phyloP scores from a whole-genome alignment of 305 asterid species.

The Coffea humblotiana region DNA sequence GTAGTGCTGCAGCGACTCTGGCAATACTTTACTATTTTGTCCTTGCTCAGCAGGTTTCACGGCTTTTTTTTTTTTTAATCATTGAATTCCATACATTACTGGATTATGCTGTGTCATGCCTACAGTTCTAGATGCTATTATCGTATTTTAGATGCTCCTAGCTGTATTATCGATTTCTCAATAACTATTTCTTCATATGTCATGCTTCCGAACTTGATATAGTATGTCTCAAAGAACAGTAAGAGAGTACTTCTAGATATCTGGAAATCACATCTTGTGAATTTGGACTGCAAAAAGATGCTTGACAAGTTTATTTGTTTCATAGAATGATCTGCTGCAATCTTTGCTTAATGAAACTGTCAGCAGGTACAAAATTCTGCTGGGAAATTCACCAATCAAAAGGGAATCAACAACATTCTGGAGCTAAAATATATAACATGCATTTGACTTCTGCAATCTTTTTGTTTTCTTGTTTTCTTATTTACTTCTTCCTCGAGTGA shows the following conservation, averaged over 20 bases:
- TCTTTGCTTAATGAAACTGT: neutral
- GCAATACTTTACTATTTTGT: constrained; percentile 49
- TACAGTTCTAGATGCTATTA: neutral
- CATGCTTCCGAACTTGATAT: neutral
- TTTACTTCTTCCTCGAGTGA: constrained; percentile 4
- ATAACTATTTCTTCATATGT: neutral
- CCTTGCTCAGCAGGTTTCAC: constrained; percentile 54
- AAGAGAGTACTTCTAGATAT: too few species aligned
- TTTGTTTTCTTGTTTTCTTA: neutral
- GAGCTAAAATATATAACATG: neutral
- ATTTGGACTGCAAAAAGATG: too few species aligned
- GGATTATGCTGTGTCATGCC: neutral
- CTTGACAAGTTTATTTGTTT: too few species aligned
- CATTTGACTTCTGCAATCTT: neutral
- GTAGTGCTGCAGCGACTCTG: constrained; percentile 63
- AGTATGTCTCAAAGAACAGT: too few species aligned
- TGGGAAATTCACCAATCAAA: neutral
- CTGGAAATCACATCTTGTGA: too few species aligned
- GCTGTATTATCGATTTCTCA: neutral
- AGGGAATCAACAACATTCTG: neutral
- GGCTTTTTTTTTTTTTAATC: neutral
- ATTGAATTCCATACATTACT: neutral
- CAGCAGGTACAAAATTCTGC: neutral
- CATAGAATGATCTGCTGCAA: too few species aligned
- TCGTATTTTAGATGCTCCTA: neutral